Evolutionary conservation across 2,329 filamentous ascomycete genomes (phyloP).

Genomic region (Ophiostoma quercus): DNA sequence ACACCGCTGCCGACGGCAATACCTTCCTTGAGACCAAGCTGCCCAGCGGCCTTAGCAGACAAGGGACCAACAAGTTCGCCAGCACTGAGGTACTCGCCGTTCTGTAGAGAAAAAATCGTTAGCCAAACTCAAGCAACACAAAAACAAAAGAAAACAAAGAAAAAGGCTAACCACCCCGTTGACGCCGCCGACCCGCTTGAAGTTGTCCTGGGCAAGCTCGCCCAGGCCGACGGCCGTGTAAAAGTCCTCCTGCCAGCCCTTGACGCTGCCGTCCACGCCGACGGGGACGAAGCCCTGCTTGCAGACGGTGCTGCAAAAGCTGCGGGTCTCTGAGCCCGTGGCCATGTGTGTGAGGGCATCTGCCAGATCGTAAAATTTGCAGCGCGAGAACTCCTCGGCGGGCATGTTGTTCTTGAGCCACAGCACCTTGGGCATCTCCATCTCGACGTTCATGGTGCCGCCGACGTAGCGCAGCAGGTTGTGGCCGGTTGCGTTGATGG

Average conservation of each 20-base stretch:
- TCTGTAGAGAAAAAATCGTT: constrained; percentile 50
- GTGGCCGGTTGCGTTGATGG: constrained; percentile 89
- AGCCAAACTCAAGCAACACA: neutral
- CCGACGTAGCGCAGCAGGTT: constrained; percentile 93
- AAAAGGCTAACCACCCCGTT: constrained; percentile 78
- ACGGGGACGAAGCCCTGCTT: constrained; percentile 96
- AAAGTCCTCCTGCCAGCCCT: constrained; percentile 98
- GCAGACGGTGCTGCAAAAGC: constrained; percentile 93
- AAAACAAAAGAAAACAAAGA: constrained; percentile 30
- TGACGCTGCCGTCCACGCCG: constrained; percentile 94
- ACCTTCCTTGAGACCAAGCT: constrained; percentile 78
- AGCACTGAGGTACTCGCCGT: constrained; percentile 83
- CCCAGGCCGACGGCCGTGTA: constrained; percentile 78
- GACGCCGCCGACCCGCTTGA: constrained; percentile 89
- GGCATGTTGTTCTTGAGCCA: constrained; percentile 99
- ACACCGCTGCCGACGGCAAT: constrained; percentile 94
- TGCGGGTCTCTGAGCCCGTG: constrained; percentile 84
- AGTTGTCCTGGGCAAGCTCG: constrained; percentile 78
- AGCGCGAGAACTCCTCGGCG: constrained; percentile 77
- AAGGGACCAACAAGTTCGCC: constrained; percentile 84
- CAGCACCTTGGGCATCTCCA: constrained; percentile 97
- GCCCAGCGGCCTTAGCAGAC: constrained; percentile 72
- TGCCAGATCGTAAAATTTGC: constrained; percentile 94
- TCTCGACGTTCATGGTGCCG: constrained; percentile 97
- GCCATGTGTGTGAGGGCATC: constrained; percentile 93